Base-by-base conservation (phyloP, 2,329 filamentous ascomycete species). In the Xylariaceae sp. region DNA sequence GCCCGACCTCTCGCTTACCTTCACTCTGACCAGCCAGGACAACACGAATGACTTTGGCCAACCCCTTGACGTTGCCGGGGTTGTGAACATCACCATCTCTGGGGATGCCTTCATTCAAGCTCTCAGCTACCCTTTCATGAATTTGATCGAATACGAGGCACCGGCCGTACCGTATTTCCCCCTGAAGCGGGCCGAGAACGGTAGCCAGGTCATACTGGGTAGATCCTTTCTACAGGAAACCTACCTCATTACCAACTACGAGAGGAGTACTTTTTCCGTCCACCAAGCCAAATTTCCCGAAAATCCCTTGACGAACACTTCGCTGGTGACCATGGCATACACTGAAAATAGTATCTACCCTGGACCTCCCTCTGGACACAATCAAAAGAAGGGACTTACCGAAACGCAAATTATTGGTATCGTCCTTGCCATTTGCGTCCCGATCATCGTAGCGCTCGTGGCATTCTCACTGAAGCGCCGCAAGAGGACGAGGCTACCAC, bases 221-320 rank as follows among this genome's bases (percentile, higher is more conserved):
- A 68, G 80, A 21, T 70, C 74, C 0, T 85, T 86, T 43, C 59
- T 87, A 34, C 82, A 86, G 51, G 80, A 86, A 55, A 71, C 80
- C 2, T 77, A 77, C 39, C 54, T 77, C 5, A 64, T 74, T 19
- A 73, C 67, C 17, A 68, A 67, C 42, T 78, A 75, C 46, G 74
- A 77, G 39, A 62, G 63, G 22, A 60, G 55, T 12, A 52, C 54
- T 10, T 77, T 75, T 50, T 71, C 70, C 1, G 46, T 81, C 16
- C 66, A 76, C 35, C 70, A 77, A 45, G 74, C 75, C 8, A 47
- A 49, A 32, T 71, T 75, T 47, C 67, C 75, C n/a, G 43, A 59
- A 29, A 51, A 64, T 10, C 59, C 65, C 2, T 40, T 49, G 21
- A 52, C 39, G 10, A 61, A 63, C 40, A 63, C 58, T 18, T 63